These are phyloP conservation scores for Blyttiomyces sp. DNA, from an alignment of 371 early-diverging fungal species.

Conservation along the genomic window DNA sequence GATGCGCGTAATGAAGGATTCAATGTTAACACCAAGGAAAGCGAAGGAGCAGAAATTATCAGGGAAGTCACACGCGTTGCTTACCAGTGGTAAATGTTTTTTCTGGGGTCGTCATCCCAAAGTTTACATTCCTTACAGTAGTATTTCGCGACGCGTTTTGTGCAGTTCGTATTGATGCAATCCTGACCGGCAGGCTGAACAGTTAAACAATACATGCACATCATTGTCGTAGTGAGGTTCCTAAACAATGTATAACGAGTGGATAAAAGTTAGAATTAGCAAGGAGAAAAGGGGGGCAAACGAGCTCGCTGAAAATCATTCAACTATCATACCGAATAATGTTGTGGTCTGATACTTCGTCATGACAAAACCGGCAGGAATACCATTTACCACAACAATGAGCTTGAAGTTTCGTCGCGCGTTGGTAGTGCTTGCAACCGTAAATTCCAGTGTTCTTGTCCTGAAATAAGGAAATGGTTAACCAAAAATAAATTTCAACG, in stretches of 20 bases:
- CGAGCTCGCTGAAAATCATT: no score
- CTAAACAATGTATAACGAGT: no score
- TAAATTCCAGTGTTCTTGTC: conserved; percentile 47
- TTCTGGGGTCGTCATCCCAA: conserved; percentile 82
- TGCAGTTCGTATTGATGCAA: conserved; percentile 68
- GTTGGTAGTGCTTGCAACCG: conserved; percentile 94
- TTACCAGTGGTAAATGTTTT: conserved; percentile 77
- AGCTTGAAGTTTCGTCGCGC: conserved; percentile 82
- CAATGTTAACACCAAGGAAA: no score
- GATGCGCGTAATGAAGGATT: no score
- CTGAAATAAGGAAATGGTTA: conserved; percentile 32
- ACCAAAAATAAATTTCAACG: not conserved
- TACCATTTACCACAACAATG: conserved; percentile 89
- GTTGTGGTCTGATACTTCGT: conserved; percentile 80
- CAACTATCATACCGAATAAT: conserved; percentile 81
- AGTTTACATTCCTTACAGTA: conserved; percentile 92
- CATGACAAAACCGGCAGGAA: conserved; percentile 96
- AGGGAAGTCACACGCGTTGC: not conserved
- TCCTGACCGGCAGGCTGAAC: conserved; percentile 76
- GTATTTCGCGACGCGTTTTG: conserved; percentile 65
- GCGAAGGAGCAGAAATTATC: conserved; percentile 38
- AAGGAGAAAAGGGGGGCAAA: no score
- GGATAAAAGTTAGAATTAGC: not conserved
- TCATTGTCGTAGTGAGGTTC: conserved; percentile 61
- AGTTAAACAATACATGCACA: conserved; percentile 85